Conservation (phyloP, 1,139 yeast genomes). For the Taphrina communis region DNA sequence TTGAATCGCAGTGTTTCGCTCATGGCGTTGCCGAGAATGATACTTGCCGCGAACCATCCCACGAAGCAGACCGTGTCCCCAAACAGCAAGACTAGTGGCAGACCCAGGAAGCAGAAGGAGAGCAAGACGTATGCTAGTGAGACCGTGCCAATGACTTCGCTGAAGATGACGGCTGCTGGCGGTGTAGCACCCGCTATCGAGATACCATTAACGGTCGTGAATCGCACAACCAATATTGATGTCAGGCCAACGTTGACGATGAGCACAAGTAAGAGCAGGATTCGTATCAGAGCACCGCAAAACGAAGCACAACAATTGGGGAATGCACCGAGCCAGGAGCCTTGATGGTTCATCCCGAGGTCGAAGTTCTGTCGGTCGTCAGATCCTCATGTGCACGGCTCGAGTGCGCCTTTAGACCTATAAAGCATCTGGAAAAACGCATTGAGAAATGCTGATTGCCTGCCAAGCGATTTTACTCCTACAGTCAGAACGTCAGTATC, state of each 20-base stretch:
- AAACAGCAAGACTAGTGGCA: slow-evolving; percentile 21
- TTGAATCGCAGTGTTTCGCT: slow-evolving; percentile 29
- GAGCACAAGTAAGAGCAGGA: slow-evolving; percentile 10
- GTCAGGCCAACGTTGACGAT: slow-evolving; percentile 27
- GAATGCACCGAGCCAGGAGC: slow-evolving; percentile 9
- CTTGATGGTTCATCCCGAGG: not conserved
- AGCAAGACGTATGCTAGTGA: slow-evolving; percentile 16
- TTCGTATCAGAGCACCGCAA: slow-evolving; percentile 9
- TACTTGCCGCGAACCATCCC: slow-evolving; percentile 38
- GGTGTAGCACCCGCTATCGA: slow-evolving; percentile 14
- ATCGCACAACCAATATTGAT: slow-evolving; percentile 11
- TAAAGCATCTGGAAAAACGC: not conserved
- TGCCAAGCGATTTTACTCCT: slow-evolving; percentile 1
- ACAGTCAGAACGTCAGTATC: slow-evolving; percentile 2
- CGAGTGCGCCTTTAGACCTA: not conserved
- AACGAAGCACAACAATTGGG: slow-evolving; percentile 3
- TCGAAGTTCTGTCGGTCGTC: not conserved
- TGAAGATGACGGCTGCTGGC: slow-evolving; percentile 29
- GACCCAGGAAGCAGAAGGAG: slow-evolving; percentile 25
- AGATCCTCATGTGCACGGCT: not conserved
- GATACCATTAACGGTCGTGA: slow-evolving; percentile 25
- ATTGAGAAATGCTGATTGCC: not conserved
- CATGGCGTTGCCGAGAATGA: slow-evolving; percentile 31
- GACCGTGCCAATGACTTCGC: slow-evolving; percentile 26
- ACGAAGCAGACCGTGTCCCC: slow-evolving; percentile 34